Base-by-base conservation (phyloP, 2,329 filamentous ascomycete species). In the Monosporascus sp. region DNA sequence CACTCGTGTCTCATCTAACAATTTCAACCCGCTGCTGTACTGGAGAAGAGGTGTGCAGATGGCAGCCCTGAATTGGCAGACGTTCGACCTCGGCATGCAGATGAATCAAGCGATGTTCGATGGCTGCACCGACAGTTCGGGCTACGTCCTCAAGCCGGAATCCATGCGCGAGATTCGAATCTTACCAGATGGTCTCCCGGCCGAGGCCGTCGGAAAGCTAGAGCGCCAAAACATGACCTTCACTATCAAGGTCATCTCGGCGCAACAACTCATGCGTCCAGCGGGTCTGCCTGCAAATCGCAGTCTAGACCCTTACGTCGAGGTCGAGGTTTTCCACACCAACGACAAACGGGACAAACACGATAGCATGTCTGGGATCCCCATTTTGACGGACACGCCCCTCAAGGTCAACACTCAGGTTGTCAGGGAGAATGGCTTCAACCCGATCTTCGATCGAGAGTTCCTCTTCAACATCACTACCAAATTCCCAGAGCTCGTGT, bases 91-190 rank as follows among this genome's bases (percentile, higher is more conserved):
- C 18, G 90, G 92, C 46, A 94, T 97, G 82, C 93, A 97, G 67
- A 81, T 97, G 69, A 97, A 97, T 68, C 89, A 94, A 61, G 94
- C 94, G 65, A 97, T 99, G 94, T 99, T 97, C 67, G 88, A 91
- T 47, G 89, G 90, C 53, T 90, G 90, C 44, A 86, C 82, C 14
- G 94, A 97, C 71, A 83, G 85, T 52, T 89, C 89, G 3, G 94
- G 94, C 45, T 99, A 97, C 64, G 91, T 97, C 15, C 81, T 97
- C 50, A 99, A 99, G 74, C 93, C 94, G 20, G 82, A 85, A 37
- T 89, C 92, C 66, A 83, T 96, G 56, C 88, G 93, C 56, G 84
- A 85, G 65, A 85, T 86, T 57, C 79, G 84, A 60, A 76, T 84
- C 48, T 73, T 83, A 46, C 77, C 79, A 1, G 80, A 80, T 58